These are phyloP conservation scores for Cercospora canescens DNA, from an alignment of 2,329 filamentous ascomycete species.

Conservation along the genomic window DNA sequence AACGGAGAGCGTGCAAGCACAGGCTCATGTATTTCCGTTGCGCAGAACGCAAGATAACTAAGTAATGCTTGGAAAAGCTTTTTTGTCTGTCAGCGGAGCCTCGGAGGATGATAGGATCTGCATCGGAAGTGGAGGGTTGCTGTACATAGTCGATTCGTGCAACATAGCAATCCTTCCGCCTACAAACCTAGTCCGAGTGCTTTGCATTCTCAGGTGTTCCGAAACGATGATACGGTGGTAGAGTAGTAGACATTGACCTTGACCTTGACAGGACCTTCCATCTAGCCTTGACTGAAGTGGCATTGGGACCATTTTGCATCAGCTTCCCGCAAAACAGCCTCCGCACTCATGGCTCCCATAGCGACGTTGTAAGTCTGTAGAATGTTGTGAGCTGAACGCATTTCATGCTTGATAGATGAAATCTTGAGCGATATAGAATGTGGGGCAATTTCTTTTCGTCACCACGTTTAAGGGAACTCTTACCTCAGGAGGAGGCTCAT, in stretches of 20 bases:
- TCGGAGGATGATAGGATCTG: neutral
- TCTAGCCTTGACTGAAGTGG: slow-evolving; percentile 5
- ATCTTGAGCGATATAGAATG: neutral
- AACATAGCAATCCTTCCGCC: no score
- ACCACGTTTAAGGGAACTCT: neutral
- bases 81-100: neutral
- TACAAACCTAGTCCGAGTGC: neutral
- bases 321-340: neutral
- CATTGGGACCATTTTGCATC: slow-evolving; percentile 10
- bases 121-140: neutral
- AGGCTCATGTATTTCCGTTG: neutral
- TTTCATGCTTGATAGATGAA: neutral
- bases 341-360: slow-evolving; percentile 1
- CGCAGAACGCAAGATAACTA: neutral
- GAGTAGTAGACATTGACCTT: neutral
- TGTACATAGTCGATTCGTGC: neutral
- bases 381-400: neutral
- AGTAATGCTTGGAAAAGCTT: neutral
- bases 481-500: slow-evolving; percentile 5
- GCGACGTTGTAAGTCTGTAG: slow-evolving; percentile 12
- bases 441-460: neutral
- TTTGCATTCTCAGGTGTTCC: neutral
- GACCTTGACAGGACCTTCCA: neutral
- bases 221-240: neutral
- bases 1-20: neutral